Evolutionary conservation across 1,284 basidiomycete species (phyloP).

Genomic region (Apiotrichum veenhuisii): DNA sequence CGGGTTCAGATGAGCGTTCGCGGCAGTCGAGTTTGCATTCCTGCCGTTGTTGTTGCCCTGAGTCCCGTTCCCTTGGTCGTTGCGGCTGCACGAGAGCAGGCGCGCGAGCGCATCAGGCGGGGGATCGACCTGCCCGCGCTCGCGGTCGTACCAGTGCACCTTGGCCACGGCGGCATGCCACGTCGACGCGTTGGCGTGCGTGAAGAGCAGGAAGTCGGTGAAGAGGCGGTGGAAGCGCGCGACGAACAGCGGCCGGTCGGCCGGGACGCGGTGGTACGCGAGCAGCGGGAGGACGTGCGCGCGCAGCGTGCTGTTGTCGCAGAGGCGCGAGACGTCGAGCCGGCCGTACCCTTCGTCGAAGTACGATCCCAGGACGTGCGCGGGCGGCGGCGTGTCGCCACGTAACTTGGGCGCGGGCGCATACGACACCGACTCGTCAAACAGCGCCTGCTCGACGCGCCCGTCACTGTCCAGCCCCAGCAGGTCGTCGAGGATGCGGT

Average conservation of each 20-base stretch:
- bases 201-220: conserved; percentile 24
- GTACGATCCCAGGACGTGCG: conserved; percentile 8
- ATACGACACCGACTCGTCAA: background rate
- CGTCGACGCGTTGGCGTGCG: conserved; percentile 19
- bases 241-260: conserved; percentile 6
- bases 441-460: conserved; percentile 5
- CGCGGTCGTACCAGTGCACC: conserved; percentile 1
- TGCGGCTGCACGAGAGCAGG: too few relatives aligned
- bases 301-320: background rate
- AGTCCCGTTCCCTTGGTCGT: too few relatives aligned
- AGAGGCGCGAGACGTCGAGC: conserved; percentile 7
- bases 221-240: conserved; percentile 18
- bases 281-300: background rate
- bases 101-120: too few relatives aligned
- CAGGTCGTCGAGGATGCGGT: conserved; percentile 23
- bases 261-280: background rate
- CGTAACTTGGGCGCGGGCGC: background rate
- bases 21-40: background rate
- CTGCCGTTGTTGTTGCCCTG: too few relatives aligned
- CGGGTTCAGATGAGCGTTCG: background rate
- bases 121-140: background rate
- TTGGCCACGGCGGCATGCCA: background rate
- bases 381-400: background rate
- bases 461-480: conserved; percentile 16
- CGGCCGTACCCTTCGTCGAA: conserved; percentile 14